These are phyloP conservation scores for Cercospora sojina DNA, from an alignment of 2,329 filamentous ascomycete species.

Conservation along the genomic window DNA sequence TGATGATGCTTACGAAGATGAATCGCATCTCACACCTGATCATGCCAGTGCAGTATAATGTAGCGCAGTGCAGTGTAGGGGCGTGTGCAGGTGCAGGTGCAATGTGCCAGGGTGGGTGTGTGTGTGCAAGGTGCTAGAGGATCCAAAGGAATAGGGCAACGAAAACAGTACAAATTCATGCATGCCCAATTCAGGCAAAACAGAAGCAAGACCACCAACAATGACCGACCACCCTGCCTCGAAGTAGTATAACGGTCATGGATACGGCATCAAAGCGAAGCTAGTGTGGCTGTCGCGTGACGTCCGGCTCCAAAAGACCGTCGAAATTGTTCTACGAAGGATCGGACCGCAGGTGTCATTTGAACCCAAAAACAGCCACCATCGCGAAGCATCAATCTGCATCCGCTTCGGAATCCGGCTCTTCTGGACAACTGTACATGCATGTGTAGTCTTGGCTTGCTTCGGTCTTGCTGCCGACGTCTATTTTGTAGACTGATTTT, in stretches of 20 bases:
- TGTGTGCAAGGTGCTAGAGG: neutral
- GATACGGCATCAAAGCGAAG: slow-evolving; percentile 7
- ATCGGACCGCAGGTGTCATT: slow-evolving; percentile 16
- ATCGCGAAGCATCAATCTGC: slow-evolving; percentile 3
- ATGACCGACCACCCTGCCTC: slow-evolving; percentile 14
- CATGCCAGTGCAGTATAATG: neutral
- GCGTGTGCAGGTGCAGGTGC: neutral
- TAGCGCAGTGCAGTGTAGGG: neutral
- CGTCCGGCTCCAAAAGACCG: slow-evolving; percentile 12
- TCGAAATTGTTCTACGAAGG: slow-evolving; percentile 13
- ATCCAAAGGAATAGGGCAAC: slow-evolving; percentile 2
- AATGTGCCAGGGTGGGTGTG: neutral
- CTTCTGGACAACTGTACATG: slow-evolving; percentile 8
- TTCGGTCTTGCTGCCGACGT: slow-evolving; percentile 3
- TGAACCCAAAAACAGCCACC: slow-evolving; percentile 16
- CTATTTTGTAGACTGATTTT: neutral
- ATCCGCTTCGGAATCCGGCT: slow-evolving; percentile 6
- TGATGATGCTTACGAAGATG: neutral
- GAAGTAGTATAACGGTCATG: slow-evolving; percentile 9
- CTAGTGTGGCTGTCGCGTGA: slow-evolving; percentile 16
- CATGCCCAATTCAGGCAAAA: slow-evolving; percentile 7
- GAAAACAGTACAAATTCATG: slow-evolving; percentile 4
- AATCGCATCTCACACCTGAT: slow-evolving; percentile 2
- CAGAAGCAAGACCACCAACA: neutral
- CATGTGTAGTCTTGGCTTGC: slow-evolving; percentile 4